phyloP scores from a whole-genome alignment of 2,329 filamentous ascomycete species.

The Neoscytalidium dimidiatum region DNA sequence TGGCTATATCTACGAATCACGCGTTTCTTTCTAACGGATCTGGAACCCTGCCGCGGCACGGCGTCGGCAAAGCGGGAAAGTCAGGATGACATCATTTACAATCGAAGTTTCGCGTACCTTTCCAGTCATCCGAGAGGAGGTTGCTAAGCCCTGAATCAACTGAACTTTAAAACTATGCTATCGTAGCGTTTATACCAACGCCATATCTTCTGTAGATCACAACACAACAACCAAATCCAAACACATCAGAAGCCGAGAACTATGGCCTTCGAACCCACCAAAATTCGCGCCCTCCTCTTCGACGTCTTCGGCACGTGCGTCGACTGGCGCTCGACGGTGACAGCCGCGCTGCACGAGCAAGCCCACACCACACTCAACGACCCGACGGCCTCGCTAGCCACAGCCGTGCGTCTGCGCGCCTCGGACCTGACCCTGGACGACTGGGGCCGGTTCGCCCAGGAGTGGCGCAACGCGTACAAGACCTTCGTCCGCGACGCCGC shows the following conservation, averaged over 20 bases:
- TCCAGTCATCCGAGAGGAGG: background rate
- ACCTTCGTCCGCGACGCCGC: conserved; percentile 60
- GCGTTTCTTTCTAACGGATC: background rate
- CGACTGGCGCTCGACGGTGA: conserved; percentile 72
- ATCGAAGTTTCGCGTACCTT: conserved; percentile 5
- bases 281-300: conserved; percentile 65
- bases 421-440: conserved; percentile 56
- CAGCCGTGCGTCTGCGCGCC: conserved; percentile 51
- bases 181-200: too few species aligned
- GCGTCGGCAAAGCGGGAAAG: background rate
- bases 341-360: conserved; percentile 56
- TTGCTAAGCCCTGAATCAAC: too few species aligned
- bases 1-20: background rate
- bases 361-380: conserved; percentile 52
- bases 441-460: conserved; percentile 67
- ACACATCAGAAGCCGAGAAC: too few species aligned
- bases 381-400: conserved; percentile 47
- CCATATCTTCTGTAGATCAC: too few species aligned
- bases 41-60: background rate
- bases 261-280: conserved; percentile 19
- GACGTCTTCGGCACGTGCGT: conserved; percentile 82
- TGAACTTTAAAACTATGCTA: background rate
- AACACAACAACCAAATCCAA: background rate
- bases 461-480: conserved; percentile 69
- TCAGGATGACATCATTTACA: conserved; percentile 13